A percentile compares a stretch with the other conserved stretches of the same genome.
Evolutionary conservation across 2,329 filamentous ascomycete genomes (phyloP).

Genomic region (Nothophaeocryptopus gaeumannii): DNA sequence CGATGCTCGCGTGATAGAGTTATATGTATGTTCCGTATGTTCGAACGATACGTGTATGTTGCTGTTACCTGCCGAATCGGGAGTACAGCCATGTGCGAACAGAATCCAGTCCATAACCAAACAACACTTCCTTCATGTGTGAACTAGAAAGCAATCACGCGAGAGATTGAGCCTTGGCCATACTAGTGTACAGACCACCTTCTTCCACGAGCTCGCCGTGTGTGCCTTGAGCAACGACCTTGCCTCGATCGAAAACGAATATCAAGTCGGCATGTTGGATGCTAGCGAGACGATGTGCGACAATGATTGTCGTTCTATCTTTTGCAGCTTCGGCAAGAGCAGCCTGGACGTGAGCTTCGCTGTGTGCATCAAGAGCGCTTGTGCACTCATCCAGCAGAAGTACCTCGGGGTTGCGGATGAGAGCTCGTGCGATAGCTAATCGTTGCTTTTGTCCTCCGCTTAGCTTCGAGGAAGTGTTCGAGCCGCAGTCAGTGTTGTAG

Average conservation of each 20-base stretch:
- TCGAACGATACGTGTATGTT: too few relatives aligned
- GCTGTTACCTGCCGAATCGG: too few relatives aligned
- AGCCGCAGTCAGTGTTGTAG: constrained; percentile 47
- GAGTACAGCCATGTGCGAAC: too few relatives aligned
- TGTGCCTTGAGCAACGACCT: constrained; percentile 59
- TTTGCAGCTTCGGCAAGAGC: constrained; percentile 42
- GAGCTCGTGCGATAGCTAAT: constrained; percentile 46
- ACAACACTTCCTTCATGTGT: too few relatives aligned
- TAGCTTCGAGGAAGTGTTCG: constrained; percentile 39
- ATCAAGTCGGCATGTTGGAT: constrained; percentile 78
- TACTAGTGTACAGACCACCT: constrained; percentile 43
- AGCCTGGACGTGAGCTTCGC: constrained; percentile 43
- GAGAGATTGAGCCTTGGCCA: constrained; percentile 38
- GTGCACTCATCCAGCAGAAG: constrained; percentile 49
- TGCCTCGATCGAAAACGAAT: constrained; percentile 69
- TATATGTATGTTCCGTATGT: too few relatives aligned
- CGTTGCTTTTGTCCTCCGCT: constrained; percentile 49
- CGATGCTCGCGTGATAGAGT: too few relatives aligned
- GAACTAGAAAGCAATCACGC: constrained; percentile 17
- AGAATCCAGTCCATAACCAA: too few relatives aligned
- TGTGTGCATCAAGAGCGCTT: constrained; percentile 47
- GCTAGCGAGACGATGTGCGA: constrained; percentile 74
- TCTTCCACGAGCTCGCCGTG: constrained; percentile 57
- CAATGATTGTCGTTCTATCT: constrained; percentile 64
- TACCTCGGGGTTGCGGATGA: constrained; percentile 47